Conservation (phyloP, 257 asterid species). For the Solanum phureja region DNA sequence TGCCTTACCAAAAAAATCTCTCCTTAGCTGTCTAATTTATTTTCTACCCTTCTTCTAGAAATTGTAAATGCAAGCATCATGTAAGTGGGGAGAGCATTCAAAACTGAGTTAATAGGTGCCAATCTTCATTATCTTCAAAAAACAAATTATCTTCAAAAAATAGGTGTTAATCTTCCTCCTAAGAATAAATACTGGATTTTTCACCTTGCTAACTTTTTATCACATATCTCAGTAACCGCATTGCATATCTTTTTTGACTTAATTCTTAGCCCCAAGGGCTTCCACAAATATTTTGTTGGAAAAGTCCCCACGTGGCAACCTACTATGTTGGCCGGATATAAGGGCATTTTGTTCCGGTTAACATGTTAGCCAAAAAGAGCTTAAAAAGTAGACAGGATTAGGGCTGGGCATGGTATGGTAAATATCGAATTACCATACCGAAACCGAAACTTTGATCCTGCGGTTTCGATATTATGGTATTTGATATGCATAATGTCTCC, state of each 20-base stretch:
- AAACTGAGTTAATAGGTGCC: not conserved
- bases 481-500: not conserved
- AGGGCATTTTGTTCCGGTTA: not conserved
- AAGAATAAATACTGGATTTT: not conserved
- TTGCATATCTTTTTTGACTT: not conserved
- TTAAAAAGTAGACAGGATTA: not conserved
- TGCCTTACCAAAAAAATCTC: not conserved
- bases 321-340: not conserved
- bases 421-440: not conserved
- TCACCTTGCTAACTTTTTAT: not conserved
- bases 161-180: not conserved
- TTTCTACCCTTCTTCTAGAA: not conserved
- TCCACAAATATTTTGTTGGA: not conserved
- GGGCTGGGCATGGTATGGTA: not conserved
- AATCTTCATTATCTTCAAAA: not conserved
- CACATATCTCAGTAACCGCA: not conserved
- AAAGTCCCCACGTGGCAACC: not conserved
- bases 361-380: not conserved
- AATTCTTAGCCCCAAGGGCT: not conserved
- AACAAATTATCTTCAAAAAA: not conserved
- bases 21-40: not conserved
- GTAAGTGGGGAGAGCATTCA: not conserved
- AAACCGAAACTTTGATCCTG: not conserved
- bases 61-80: not conserved
- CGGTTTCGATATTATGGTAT: not conserved